phyloP scores from a whole-genome alignment of 169 alveolate species.

The Hepatocystis sp. region DNA sequence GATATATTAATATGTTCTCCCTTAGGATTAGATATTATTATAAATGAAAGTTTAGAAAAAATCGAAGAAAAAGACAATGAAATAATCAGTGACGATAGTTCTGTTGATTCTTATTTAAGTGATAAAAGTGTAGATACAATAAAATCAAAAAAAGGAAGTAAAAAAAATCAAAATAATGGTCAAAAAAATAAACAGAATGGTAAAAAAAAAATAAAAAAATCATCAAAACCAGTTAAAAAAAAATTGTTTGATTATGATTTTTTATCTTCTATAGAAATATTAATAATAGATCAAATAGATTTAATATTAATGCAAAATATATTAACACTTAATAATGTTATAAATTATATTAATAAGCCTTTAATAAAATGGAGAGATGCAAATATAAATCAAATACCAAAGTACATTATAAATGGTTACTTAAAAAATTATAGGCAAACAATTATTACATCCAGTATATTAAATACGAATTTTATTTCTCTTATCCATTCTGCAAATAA shows the following conservation, averaged over 20 bases:
- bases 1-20: slow-evolving; percentile 93
- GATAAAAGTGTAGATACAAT: not conserved
- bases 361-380: slow-evolving; percentile 64
- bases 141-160: not conserved
- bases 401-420: slow-evolving; percentile 53
- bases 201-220: not conserved
- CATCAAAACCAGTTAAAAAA: slow-evolving; percentile 42
- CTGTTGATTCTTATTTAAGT: slow-evolving; percentile 15
- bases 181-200: not conserved
- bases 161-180: slow-evolving; percentile 9
- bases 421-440: slow-evolving; percentile 73
- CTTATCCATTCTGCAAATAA: slow-evolving; percentile 27
- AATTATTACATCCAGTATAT: slow-evolving; percentile 41
- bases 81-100: slow-evolving; percentile 6
- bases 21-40: slow-evolving; percentile 85
- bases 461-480: slow-evolving; percentile 61
- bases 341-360: slow-evolving; percentile 63
- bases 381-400: slow-evolving; percentile 60
- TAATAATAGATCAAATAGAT: slow-evolving; percentile 89
- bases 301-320: slow-evolving; percentile 90
- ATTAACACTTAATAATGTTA: slow-evolving; percentile 58
- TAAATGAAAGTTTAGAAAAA: slow-evolving; percentile 76
- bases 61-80: not conserved
- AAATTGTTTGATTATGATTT: slow-evolving; percentile 83
- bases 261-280: slow-evolving; percentile 90